Evolutionary conservation across 2,329 filamentous ascomycete genomes (phyloP).

Genomic region (Alternaria burnsii): DNA sequence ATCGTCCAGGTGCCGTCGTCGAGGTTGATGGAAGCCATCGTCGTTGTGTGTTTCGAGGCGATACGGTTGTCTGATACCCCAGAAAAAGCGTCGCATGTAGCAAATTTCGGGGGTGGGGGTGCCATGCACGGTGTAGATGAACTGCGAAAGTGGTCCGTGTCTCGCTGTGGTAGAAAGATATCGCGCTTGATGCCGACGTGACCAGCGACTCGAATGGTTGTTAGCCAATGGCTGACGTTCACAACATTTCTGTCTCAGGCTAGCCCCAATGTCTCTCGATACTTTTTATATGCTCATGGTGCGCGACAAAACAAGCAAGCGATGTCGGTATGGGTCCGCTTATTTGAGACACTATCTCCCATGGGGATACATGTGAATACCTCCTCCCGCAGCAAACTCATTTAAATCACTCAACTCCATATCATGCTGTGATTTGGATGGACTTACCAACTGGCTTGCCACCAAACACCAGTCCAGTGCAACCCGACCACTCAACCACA

Average conservation of each 20-base stretch:
- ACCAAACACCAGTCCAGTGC: background rate
- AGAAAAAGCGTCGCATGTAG: background rate
- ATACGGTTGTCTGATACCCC: no score
- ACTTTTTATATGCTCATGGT: background rate
- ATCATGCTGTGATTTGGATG: background rate
- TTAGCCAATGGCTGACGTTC: background rate
- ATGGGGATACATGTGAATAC: background rate
- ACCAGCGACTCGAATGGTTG: background rate
- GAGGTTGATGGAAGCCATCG: background rate
- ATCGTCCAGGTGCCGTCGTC: background rate
- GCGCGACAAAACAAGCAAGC: background rate
- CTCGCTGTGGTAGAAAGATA: background rate
- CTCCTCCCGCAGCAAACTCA: fast-evolving
- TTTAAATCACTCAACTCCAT: background rate
- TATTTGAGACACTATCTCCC: background rate
- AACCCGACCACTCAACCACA: background rate
- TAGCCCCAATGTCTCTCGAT: background rate
- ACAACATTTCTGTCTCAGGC: background rate
- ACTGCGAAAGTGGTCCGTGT: background rate
- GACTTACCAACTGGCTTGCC: background rate
- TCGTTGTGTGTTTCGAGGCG: background rate
- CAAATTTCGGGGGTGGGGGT: no score
- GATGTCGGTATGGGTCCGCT: background rate
- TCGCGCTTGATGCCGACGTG: background rate
- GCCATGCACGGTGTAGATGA: background rate